These are phyloP conservation scores for Gryganskiella cystojenkinii DNA, from an alignment of 192 early-diverging fungal genomes.

Conservation along the genomic window DNA sequence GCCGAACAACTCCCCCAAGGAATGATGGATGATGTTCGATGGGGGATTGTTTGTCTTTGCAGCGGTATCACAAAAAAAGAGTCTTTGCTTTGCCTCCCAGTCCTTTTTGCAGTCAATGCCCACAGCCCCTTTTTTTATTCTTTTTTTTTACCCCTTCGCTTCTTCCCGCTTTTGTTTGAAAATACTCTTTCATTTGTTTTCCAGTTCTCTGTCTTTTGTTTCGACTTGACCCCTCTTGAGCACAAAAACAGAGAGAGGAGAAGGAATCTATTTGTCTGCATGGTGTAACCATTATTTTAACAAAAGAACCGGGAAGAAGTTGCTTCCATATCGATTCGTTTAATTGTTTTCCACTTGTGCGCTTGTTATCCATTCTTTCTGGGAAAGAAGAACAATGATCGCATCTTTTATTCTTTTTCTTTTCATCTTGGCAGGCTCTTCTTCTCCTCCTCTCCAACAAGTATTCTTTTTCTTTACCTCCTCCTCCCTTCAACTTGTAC, in stretches of 20 bases:
- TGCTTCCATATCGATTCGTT: no score
- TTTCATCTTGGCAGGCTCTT: no score
- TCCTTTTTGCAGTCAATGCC: no score
- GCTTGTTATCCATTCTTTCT: no score
- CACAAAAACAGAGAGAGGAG: neutral
- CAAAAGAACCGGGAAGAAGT: no score
- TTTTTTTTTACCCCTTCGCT: neutral
- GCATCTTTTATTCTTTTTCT: neutral
- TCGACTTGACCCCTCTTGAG: neutral
- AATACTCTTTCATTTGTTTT: neutral
- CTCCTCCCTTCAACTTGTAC: neutral
- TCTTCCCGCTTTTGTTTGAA: neutral
- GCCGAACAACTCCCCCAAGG: no score
- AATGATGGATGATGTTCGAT: no score
- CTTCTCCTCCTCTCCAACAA: neutral
- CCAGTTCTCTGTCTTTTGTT: constrained; percentile 6
- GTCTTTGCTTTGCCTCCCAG: neutral
- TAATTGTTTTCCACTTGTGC: no score
- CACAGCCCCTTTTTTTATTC: neutral
- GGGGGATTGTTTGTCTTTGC: no score
- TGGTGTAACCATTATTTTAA: neutral
- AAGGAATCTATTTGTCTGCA: constrained; percentile 5
- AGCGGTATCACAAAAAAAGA: constrained; percentile 4
- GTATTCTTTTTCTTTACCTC: neutral
- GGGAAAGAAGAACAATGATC: neutral